Evolutionary conservation across 2,329 filamentous ascomycete species (phyloP), one percentile per base, ranked within the genome.

Genomic region (Thermomyces lanuginosus): DNA sequence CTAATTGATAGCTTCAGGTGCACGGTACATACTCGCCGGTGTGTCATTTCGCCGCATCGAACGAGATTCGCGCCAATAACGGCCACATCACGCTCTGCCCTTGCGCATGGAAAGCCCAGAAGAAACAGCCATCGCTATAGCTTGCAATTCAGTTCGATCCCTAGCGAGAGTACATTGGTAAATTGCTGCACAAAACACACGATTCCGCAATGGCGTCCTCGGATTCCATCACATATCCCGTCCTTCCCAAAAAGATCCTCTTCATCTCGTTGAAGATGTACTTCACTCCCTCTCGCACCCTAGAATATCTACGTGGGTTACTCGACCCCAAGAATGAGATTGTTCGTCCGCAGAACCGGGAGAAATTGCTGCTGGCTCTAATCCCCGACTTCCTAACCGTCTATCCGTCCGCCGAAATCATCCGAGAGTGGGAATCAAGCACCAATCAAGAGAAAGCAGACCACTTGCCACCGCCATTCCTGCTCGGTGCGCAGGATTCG

Each of bases 181-280:
- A 28, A 18, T n/a, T 16, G 8, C 11, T 5, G 6, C 22, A 24
- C 11, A 22, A 16, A 22, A 22, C 4, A 22, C 4, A 14, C 22
- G 6, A 8, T 14, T 28, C 19, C 15, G 31, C 27, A 22, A 35
- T 37, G 33, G 33, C 32, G 5, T 4, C 26, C 8, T 9, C 34
- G 27, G 23, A 16, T 6, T 22, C n/a, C n/a, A n/a, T n/a, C n/a
- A n/a, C 29, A 21, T 34, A 30, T 25, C 46, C 52, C 30, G 36
- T 42, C 15, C 48, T 53, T 30, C 63, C 59, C 24, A 68, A 69
- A 43, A 72, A 71, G 42, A 60, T 83, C 34, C 62, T 83, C 33
- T 76, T 77, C 48, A 72, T 81, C 36, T 77, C 72, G 24, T 69
- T 76, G 20, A 83, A 83, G 44, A 78, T 82, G 69, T 83, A 84